Evolutionary conservation across 2,329 filamentous ascomycete genomes (phyloP).

Genomic region (Lasiodiplodia gonubiensis): DNA sequence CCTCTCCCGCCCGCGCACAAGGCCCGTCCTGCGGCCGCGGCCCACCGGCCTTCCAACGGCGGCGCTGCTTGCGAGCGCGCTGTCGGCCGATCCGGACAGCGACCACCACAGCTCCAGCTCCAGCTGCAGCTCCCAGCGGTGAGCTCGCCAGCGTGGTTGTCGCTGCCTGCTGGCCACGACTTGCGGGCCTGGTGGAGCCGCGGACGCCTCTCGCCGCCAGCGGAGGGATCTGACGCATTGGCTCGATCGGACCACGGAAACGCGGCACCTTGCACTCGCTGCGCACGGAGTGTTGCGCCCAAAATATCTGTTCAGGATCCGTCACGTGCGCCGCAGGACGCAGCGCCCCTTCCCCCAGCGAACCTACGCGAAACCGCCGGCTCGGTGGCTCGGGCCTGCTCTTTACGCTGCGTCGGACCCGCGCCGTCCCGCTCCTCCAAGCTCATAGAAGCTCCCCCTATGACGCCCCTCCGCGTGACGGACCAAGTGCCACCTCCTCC

Average conservation of each 20-base stretch:
- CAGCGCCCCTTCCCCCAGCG: constrained; percentile 1
- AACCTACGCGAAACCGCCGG: not conserved
- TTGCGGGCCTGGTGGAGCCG: constrained; percentile 18
- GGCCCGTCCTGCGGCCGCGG: constrained; percentile 14
- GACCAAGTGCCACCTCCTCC: not conserved
- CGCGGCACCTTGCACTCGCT: constrained; percentile 10
- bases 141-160: not conserved
- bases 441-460: constrained; percentile 7
- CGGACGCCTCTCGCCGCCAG: not conserved
- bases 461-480: constrained; percentile 15
- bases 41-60: constrained; percentile 6
- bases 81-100: constrained; percentile 13
- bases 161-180: not conserved
- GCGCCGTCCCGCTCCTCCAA: constrained; percentile 13
- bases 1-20: constrained; percentile 10
- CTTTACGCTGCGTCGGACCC: not conserved
- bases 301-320: constrained; percentile 3
- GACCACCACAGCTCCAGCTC: not conserved
- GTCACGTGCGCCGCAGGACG: constrained; percentile 10
- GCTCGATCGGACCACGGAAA: constrained; percentile 15
- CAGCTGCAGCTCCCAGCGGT: not conserved
- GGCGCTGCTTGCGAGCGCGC: constrained; percentile 7
- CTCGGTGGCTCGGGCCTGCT: not conserved
- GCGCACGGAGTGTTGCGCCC: constrained; percentile 11
- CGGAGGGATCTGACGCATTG: constrained; percentile 10